A percentile compares a stretch with the other conserved stretches of the same genome.
phyloP scores from a whole-genome alignment of 1,284 basidiomycete genomes.

The Rhodotorula sp. region DNA sequence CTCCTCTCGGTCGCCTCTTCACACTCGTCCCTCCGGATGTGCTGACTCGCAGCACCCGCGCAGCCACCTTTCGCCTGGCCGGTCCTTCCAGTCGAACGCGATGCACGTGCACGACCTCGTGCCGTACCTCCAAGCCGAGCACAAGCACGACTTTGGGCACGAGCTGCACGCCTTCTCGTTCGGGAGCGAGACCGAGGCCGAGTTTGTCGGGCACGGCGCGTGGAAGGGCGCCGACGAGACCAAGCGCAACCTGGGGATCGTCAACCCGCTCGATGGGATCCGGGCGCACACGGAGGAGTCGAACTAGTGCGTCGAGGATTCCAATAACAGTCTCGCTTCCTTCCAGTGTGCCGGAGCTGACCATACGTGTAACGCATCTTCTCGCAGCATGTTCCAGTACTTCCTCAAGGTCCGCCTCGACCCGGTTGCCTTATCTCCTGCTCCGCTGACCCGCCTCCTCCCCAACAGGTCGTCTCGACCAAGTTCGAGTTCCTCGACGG shows the following conservation, averaged over 20 bases:
- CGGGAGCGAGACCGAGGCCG: slow-evolving; percentile 55
- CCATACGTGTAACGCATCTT: slow-evolving; percentile 35
- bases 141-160: slow-evolving; percentile 93
- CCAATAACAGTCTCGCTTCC: slow-evolving; percentile 18
- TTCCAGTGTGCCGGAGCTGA: neutral
- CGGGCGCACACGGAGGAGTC: slow-evolving; percentile 62
- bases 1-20: slow-evolving; percentile 50
- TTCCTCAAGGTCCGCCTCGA: slow-evolving; percentile 71
- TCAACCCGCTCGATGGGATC: slow-evolving; percentile 78
- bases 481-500: slow-evolving; percentile 80
- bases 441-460: slow-evolving; percentile 14
- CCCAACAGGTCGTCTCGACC: slow-evolving; percentile 72
- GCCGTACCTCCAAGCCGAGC: slow-evolving; percentile 84
- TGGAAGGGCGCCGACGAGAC: slow-evolving; percentile 51
- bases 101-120: slow-evolving; percentile 90
- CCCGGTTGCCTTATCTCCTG: neutral
- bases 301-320: slow-evolving; percentile 49
- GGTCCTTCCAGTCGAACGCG: slow-evolving; percentile 84
- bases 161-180: slow-evolving; percentile 42
- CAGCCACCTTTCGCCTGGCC: slow-evolving; percentile 64
- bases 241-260: slow-evolving; percentile 74
- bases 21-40: rapidly evolving
- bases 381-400: slow-evolving; percentile 58
- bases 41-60: neutral
- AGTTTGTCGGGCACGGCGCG: slow-evolving; percentile 22